Evolutionary conservation across 2,329 filamentous ascomycete genomes (phyloP), one percentile per base, ranked within the genome.

Genomic region (Penicillium sp.): DNA sequence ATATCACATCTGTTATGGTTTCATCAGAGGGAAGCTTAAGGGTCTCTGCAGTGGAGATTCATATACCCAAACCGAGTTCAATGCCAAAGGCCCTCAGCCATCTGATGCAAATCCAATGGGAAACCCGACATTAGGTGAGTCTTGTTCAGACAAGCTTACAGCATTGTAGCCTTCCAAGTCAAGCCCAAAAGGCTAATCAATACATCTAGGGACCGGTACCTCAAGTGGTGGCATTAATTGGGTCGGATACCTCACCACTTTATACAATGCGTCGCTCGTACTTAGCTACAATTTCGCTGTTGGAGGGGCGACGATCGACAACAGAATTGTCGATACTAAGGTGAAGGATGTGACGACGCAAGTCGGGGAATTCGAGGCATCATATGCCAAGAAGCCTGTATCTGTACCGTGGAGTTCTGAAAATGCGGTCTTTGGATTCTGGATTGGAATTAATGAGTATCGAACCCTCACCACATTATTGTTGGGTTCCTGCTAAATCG

Each of bases 1-100:
- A 38, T 7, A n/a, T n/a, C 7, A 5, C 29, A 4, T 16, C 14
- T 10, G 7, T n/a, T 14, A 14, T 13, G 2, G 1, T n/a, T 23
- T n/a, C 11, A n/a, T 19, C 6, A n/a, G 16, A 35, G 9, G 16
- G 34, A 23, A 44, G 26, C 11, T n/a, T 0, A 34, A 7, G 49
- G 18, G 35, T 0, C 1, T 16, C 30, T 14, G 43, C 53, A 81
- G 80, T 59, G 83, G 83, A 39, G 81, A 86, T 62, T 84, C 81
- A 2, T 86, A 85, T 70, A 81, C 81, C 1, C 78, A 81, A 56
- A 84, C 82, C 2, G 80, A 81, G 6, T 88, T 87, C 70, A 71
- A 84, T 55, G 72, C 79, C 36, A 77, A 72, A 10, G 74, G 76
- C 19, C 69, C 75, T 0, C 78, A 83, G 36, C 84, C 85, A 1